Evolutionary conservation across 2,329 filamentous ascomycete genomes (phyloP).

Genomic region (Colletotrichum lini): DNA sequence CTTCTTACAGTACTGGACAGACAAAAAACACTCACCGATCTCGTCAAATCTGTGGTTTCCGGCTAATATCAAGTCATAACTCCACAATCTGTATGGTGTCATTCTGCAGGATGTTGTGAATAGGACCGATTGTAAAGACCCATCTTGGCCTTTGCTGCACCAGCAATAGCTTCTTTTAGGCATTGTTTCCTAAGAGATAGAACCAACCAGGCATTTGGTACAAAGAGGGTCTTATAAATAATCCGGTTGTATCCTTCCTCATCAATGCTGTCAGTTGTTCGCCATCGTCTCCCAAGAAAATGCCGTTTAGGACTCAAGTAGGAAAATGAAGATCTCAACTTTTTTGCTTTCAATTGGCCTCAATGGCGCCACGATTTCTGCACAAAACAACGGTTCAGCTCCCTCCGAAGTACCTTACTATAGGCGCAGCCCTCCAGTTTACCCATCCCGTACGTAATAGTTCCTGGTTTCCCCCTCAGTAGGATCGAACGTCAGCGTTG

Average conservation of each 20-base stretch:
- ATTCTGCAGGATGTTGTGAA: conserved; percentile 1
- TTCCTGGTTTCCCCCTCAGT: too few relatives aligned
- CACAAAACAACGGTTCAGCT: conserved; percentile 19
- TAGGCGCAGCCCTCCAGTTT: conserved; percentile 32
- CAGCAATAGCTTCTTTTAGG: conserved; percentile 13
- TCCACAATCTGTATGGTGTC: conserved; percentile 6
- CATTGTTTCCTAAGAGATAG: background rate
- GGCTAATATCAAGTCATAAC: conserved; percentile 31
- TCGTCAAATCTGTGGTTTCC: background rate
- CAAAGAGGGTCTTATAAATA: too few relatives aligned
- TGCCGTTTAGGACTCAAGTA: background rate
- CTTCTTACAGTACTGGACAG: background rate
- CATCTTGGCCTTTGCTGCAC: conserved; percentile 23
- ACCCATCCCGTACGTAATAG: conserved; percentile 25
- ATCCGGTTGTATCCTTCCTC: too few relatives aligned
- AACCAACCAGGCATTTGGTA: background rate
- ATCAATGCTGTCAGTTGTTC: accelerated
- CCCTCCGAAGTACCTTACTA: conserved; percentile 38
- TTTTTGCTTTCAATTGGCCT: conserved; percentile 8
- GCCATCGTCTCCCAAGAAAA: background rate
- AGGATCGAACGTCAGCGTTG: background rate
- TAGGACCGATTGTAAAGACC: conserved; percentile 24
- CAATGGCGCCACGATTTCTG: conserved; percentile 7
- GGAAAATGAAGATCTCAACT: conserved; percentile 22
- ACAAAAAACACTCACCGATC: conserved; percentile 2